Evolutionary conservation across 495 filamentous ascomycete species (phyloP), one percentile per base, ranked within the genome.

Genomic region (Talaromyces trachyspermus): DNA sequence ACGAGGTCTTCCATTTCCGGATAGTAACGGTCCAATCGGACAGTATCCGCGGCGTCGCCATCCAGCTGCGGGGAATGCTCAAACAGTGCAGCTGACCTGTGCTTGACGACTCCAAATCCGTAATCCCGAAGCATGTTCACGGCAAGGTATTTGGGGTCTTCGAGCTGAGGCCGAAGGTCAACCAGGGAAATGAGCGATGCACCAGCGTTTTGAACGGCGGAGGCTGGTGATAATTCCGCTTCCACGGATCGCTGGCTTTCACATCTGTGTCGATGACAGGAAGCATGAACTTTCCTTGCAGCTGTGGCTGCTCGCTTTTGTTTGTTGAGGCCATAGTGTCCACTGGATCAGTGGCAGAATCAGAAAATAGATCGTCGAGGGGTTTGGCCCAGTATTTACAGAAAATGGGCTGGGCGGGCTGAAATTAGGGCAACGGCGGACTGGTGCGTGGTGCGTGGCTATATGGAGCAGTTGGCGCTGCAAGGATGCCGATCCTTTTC

Each of bases 101-200:
- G 33, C 14, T 37, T 37, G 33, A 37, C 33, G 6, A 37, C 33
- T 37, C 33, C 33, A 37, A 37, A 37, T 37, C 33, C 33, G 14
- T 12, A 17, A 17, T 17, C 14, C 33, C 14, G 9, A 37, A 37
- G 33, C 14, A 37, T n/a, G 33, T 11, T 17, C 33, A n/a, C 10
- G 1, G 33, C n/a, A 11, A 17, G 9, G 14, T 37, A 37, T 37
- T 37, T 5, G 10, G 33, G 6, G 14, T 17, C 10, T 6, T 11
- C 9, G 7, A 37, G 7, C 9, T 37, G 10, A 15, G 33, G 33
- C 14, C 33, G 9, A 17, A 37, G 9, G 19, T 37, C 33, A 17
- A 37, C 7, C 1, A 37, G 10, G 33, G 33, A 15, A 37, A 37
- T n/a, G 10, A n/a, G 14, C 14, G 33, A n/a, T 12, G 33, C 2